Base-by-base conservation (phyloP, 768 basidiomycete species). In the Ramaria sp. region DNA sequence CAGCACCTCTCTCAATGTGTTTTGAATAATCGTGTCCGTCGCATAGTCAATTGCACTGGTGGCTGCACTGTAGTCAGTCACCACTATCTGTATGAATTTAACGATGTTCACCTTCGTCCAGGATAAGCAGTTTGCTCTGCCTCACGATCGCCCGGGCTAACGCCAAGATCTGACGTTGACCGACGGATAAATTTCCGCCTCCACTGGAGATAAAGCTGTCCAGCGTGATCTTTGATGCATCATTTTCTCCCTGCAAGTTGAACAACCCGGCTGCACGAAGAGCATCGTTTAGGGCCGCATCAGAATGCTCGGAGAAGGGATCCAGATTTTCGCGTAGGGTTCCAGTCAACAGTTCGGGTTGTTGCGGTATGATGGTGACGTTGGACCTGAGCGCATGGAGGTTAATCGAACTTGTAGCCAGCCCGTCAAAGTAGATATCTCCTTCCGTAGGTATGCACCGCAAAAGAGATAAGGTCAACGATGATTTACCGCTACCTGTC, bases 351-450 rank as follows among this genome's bases (percentile, higher is more conserved):
- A 73, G 62, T 20, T 70, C 65, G 48, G 67, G 63, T 51, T 59
- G 60, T 51, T 79, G 77, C 3, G 77, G 78, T 34, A 80, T 83
- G 60, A 83, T 79, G 2, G 82, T 84, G 54, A 86, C 77, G 56
- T 75, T 77, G 1, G 75, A 72, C 43, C 84, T 71, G 46, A 85
- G 68, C 7, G 71, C 73, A 60, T 83, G 75, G 12, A 86, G 68
- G 61, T 82, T 82, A n/a, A 67, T 62, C 76, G 79, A 57, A 72
- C 69, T 31, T 78, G 72, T 39, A 78, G 64, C 3, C 4, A 20
- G 72, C 71, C 0, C 78, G 77, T 43, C 69, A 68, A 15, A 78
- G 64, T 5, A 77, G 67, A 30, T 71, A 66, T 64, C 69, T 51
- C 69, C 74, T 20, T 65, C 63, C 7, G 70, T 71, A 2, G 72